Conservation (phyloP, 768 basidiomycete genomes). For the Termitomyces bulborhizus region DNA sequence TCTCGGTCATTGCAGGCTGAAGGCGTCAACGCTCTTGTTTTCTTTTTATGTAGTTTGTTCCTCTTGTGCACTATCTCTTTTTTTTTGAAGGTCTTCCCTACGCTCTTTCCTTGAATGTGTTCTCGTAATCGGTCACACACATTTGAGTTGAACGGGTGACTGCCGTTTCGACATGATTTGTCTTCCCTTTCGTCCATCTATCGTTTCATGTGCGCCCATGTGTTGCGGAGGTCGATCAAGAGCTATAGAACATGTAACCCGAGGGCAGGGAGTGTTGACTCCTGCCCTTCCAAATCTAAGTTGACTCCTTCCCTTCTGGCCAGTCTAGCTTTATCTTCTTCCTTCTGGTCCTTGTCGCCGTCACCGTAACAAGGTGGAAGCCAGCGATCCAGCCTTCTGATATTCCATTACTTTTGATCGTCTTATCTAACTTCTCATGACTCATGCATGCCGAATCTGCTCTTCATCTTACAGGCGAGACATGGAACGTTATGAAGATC, state of each 20-base stretch:
- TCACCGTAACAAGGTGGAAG: not conserved
- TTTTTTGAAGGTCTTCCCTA: not conserved
- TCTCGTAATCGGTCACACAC: not conserved
- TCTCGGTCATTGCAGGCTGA: not conserved
- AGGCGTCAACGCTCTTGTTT: not conserved
- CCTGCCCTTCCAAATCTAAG: not conserved
- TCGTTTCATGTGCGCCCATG: not conserved
- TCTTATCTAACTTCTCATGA: not conserved
- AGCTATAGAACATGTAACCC: not conserved
- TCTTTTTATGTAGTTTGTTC: not conserved
- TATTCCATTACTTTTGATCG: not conserved
- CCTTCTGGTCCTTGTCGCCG: not conserved
- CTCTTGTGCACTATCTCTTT: not conserved
- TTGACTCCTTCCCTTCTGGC: not conserved
- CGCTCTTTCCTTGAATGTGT: not conserved
- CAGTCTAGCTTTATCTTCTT: not conserved
- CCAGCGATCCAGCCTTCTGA: not conserved
- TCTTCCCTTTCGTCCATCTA: not conserved
- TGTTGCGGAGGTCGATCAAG: not conserved
- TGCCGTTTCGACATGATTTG: not conserved
- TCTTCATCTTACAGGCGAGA: slow-evolving; percentile 65
- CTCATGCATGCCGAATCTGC: not conserved
- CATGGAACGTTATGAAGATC: slow-evolving; percentile 99
- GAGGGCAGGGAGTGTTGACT: not conserved
- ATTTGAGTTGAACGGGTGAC: not conserved